Evolutionary conservation across 1,139 yeast species (phyloP).

Genomic region (Dujonia santamariae): DNA sequence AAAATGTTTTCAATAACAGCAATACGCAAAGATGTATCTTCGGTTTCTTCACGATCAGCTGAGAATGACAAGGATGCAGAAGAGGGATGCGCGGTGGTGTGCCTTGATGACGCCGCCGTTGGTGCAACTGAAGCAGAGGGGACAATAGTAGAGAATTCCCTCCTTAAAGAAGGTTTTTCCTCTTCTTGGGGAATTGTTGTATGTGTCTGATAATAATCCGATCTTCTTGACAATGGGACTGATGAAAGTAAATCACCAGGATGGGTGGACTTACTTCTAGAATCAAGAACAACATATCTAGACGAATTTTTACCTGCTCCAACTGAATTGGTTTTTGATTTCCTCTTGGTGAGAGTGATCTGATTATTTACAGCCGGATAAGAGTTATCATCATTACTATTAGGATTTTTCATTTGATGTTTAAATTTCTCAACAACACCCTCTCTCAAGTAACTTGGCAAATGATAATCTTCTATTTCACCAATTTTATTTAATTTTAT

Average conservation of each 20-base stretch:
- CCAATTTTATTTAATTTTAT: conserved; percentile 54
- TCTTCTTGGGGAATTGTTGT: conserved; percentile 8
- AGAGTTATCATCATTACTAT: neutral
- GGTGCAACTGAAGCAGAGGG: neutral
- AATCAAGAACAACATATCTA: conserved; percentile 62
- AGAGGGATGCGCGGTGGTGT: conserved; percentile 1
- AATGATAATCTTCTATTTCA: conserved; percentile 27
- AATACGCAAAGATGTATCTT: conserved; percentile 64
- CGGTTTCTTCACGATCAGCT: conserved; percentile 67
- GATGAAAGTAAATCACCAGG: conserved; percentile 87
- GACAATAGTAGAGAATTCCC: neutral
- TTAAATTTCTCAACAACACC: conserved; percentile 48
- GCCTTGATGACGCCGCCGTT: neutral
- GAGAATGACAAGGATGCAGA: conserved; percentile 37
- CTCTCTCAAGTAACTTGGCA: conserved; percentile 65
- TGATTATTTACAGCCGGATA: neutral
- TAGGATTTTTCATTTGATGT: neutral
- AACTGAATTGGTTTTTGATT: conserved; percentile 1
- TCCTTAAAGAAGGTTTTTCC: neutral
- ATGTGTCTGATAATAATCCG: conserved; percentile 21
- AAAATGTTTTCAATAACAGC: conserved; percentile 79
- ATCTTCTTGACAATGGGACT: conserved; percentile 67
- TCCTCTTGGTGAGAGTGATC: neutral
- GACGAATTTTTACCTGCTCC: conserved; percentile 27
- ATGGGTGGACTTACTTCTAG: conserved; percentile 55